Evolutionary conservation across 345 rosid species (phyloP), one percentile per base, ranked within the genome.

Genomic region (Acer yangbiense): DNA sequence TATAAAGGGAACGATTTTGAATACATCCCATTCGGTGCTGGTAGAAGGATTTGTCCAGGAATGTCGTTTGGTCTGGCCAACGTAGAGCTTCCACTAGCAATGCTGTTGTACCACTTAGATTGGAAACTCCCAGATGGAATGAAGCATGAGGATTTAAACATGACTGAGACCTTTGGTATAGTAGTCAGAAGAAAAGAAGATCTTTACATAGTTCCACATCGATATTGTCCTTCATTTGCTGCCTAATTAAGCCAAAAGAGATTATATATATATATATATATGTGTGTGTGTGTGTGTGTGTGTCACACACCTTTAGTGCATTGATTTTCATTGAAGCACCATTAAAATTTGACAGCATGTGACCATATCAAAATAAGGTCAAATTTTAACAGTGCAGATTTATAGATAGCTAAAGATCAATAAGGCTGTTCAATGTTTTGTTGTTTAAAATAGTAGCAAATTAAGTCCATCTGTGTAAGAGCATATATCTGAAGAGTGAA

Each of bases 151-250:
- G 81, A 83, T 9, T 76, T 88, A 61, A 85, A 87, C 71, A 83
- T 87, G 90, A 76, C 81, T 4, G 87, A 85, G 86, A 46, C 17
- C 21, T 84, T 83, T 20, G 88, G 83, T n/a, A 29, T 78, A 9
- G 64, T 85, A 2, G 76, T 81, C 3, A 68, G 75, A 73, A 78
- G 80, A 69, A 66, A 67, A 55, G 27, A 79, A 1, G 76, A 79
- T 3, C 77, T 82, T 29, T 12, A 27, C 68, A 43, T 79, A 14
- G 63, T 79, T 74, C 73, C 82, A 1, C 16, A 63, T 32, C 73
- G 66, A 7, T 35, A 78, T 55, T 43, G 3, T 18, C 71, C 48
- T 67, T 29, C 6, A 21, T n/a, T n/a, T 55, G 27, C 13, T 60
- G 64, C 3, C 25, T 60, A 60, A 60, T 7, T 9, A 43, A 43